phyloP scores from a whole-genome alignment of 805 yeast genomes.

The Candida suzukii region DNA sequence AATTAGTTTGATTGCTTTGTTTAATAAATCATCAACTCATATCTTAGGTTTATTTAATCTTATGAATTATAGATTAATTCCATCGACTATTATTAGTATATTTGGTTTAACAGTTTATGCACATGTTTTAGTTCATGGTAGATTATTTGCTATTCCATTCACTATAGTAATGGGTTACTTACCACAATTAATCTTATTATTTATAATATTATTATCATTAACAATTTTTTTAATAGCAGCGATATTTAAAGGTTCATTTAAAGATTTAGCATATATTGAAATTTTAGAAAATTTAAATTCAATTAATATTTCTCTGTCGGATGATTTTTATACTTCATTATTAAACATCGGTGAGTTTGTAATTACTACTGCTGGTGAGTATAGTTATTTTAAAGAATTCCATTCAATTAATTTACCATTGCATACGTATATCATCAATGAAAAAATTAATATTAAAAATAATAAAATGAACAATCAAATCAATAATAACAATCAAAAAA shows the following conservation, averaged over 20 bases:
- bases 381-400: constrained; percentile 57
- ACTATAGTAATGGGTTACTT: constrained; percentile 51
- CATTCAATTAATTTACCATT: constrained; percentile 39
- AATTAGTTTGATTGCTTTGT: constrained; percentile 47
- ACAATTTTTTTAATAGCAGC: constrained; percentile 52
- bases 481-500: not conserved
- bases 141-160: constrained; percentile 43
- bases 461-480: not conserved
- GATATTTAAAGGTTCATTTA: constrained; percentile 41
- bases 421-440: constrained; percentile 47
- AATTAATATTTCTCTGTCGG: constrained; percentile 36
- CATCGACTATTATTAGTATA: constrained; percentile 55
- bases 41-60: constrained; percentile 48
- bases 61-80: constrained; percentile 51
- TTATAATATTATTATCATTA: constrained; percentile 44
- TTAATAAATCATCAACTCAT: constrained; percentile 58
- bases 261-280: constrained; percentile 26
- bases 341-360: constrained; percentile 56
- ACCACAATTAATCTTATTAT: constrained; percentile 56
- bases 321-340: constrained; percentile 61
- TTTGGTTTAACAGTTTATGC: constrained; percentile 42
- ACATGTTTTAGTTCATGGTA: constrained; percentile 32
- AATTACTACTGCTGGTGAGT: constrained; percentile 59
- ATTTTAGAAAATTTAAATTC: constrained; percentile 26
- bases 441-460: not conserved